phyloP scores from a whole-genome alignment of 352 stramenopile genomes.

The Pythium sukuiense region DNA sequence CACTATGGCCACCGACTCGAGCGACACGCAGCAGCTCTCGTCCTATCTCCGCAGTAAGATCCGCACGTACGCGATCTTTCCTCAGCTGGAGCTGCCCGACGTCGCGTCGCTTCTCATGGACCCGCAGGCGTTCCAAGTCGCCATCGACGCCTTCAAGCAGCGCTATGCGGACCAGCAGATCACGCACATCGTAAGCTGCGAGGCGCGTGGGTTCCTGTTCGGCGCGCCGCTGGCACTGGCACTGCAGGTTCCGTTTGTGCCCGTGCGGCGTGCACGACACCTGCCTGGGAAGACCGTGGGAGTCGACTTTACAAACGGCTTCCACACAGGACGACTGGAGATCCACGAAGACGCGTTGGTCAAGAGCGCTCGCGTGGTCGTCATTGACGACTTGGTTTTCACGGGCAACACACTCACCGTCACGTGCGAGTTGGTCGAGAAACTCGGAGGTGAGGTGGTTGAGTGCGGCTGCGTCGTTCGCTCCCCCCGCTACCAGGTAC shows the following conservation, averaged over 20 bases:
- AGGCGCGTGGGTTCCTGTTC: background rate
- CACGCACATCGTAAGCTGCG: background rate
- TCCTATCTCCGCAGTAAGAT: background rate
- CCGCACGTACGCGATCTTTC: background rate
- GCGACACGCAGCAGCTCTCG: background rate
- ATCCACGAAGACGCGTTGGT: background rate
- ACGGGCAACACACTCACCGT: background rate
- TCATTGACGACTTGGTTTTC: background rate
- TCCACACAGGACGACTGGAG: background rate
- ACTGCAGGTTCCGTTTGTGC: background rate
- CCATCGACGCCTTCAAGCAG: background rate
- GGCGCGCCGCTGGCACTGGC: background rate
- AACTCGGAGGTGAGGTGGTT: background rate
- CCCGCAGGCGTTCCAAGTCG: background rate
- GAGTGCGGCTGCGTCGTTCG: background rate
- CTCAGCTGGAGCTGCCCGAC: background rate
- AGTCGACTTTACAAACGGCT: background rate
- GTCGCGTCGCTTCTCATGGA: background rate
- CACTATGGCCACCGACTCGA: background rate
- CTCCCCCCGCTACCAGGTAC: background rate
- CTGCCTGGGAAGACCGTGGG: background rate
- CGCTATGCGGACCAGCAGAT: background rate
- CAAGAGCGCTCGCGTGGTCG: background rate
- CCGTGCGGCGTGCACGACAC: background rate
- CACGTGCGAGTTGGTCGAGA: background rate